These are phyloP conservation scores for Acanthochlamys bracteata DNA, from an alignment of 106 monocot genomes.

Conservation along the genomic window DNA sequence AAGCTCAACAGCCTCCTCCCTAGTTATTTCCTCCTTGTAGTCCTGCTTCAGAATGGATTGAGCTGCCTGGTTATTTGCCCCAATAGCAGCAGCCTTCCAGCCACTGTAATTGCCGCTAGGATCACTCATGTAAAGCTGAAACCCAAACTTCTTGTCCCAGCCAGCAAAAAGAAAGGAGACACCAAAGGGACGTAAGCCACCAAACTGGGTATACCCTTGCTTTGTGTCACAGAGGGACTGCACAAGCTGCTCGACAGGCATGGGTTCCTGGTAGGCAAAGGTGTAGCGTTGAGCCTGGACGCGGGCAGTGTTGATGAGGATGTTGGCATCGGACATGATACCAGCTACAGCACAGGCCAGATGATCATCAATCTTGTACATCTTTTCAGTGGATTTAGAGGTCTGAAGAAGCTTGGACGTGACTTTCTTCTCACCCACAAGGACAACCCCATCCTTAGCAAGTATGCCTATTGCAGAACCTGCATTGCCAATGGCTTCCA, in stretches of 20 bases:
- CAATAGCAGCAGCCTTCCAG: conserved; percentile 88
- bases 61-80: conserved; percentile 85
- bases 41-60: conserved; percentile 96
- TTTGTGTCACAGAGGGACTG: conserved; percentile 89
- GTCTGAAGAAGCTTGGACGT: conserved; percentile 91
- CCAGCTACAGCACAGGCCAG: conserved; percentile 85
- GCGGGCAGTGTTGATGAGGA: conserved; percentile 88
- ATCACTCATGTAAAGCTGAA: conserved; percentile 90
- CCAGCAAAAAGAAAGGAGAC: conserved; percentile 86
- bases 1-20: conserved; percentile 71
- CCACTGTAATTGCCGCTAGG: conserved; percentile 82
- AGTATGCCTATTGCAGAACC: conserved; percentile 60
- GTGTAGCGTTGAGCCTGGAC: conserved; percentile 86
- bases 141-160: conserved; percentile 74
- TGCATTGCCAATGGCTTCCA: conserved; percentile 77
- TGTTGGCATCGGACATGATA: conserved; percentile 94
- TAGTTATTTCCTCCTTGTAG: conserved; percentile 59
- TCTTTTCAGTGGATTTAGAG: conserved; percentile 79
- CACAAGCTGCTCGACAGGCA: conserved; percentile 88
- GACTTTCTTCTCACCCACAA: conserved; percentile 81
- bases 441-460: conserved; percentile 49
- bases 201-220: conserved; percentile 89
- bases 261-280: conserved; percentile 83
- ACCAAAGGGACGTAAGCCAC: conserved; percentile 83
- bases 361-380: conserved; percentile 95